Base-by-base conservation (phyloP, 257 asterid genomes). In the Capsicum chinense region DNA sequence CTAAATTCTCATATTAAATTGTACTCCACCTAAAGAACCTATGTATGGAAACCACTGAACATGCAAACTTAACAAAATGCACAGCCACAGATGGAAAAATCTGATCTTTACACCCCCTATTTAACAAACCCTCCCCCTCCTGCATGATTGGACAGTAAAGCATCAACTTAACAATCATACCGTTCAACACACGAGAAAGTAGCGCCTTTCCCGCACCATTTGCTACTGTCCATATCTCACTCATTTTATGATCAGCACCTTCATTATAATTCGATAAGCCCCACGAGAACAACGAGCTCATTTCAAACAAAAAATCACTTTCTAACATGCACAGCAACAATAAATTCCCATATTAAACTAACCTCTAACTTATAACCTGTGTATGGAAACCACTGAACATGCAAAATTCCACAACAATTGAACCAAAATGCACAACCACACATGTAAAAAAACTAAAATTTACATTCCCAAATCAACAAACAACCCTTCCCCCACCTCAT, bases 341-440 rank as follows among this genome's bases (percentile, higher is more conserved):
- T 80, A 56, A 82, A 82, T 74, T 79, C 26, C 17, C 66, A 52
- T 79, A 80, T 52, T 35, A 17, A 85, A 70, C 12, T 83, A 56
- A 52, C 84, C 59, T 83, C 87, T 48, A 62, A 71, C 84, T 64
- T 68, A 60, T 85, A 86, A 86, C 69, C 85, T 68, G 68, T 70
- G 35, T 54, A 86, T 67, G 37, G 76, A 5, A 80, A 87, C 21
- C 82, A 60, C 90, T 44, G 85, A 76, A 88, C 68, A 68, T 50
- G 63, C 83, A 59, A 83, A 84, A 73, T 44, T 11, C 50, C 50
- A 13, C 56, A 50, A 86, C 90, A 89, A 87, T 86, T 84, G 87
- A 88, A 88, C 82, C 89, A 87, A 86, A 89, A 92, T 89, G 94
- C 92, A 86, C 79, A 56, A 81, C 84, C 82, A 68, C 50, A 83